These are phyloP conservation scores for Yamadazyma kitorensis DNA, from an alignment of 805 yeast species.

Conservation along the genomic window DNA sequence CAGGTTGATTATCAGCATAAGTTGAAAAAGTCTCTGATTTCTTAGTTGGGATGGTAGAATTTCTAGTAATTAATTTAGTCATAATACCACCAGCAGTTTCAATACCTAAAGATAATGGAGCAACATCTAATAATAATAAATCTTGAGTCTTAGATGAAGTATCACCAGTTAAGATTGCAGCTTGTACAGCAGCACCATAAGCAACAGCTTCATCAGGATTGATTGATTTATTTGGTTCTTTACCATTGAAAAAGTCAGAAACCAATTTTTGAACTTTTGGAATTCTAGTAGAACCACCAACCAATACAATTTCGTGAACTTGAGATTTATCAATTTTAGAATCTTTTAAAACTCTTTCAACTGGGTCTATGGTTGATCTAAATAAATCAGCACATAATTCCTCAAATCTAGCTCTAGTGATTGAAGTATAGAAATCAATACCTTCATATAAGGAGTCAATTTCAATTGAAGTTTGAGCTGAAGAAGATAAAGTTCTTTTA, in stretches of 20 bases:
- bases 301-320: constrained; percentile 91
- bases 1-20: constrained; percentile 94
- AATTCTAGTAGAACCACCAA: constrained; percentile 99
- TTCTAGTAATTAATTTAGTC: constrained; percentile 93
- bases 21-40: constrained; percentile 95
- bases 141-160: constrained; percentile 45
- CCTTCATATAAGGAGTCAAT: constrained; percentile 95
- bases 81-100: constrained; percentile 97
- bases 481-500: constrained; percentile 91
- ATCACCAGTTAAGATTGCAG: constrained; percentile 95
- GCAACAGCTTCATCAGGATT: constrained; percentile 99
- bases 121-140: constrained; percentile 78
- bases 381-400: constrained; percentile 90
- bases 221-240: constrained; percentile 95
- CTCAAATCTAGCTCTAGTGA: constrained; percentile 97
- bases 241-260: constrained; percentile 87
- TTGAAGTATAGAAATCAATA: constrained; percentile 89
- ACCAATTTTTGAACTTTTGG: constrained; percentile 96
- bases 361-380: constrained; percentile 94
- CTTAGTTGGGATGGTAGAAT: constrained; percentile 93
- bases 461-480: constrained; percentile 93
- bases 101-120: constrained; percentile 92
- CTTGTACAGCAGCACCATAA: constrained; percentile 99
- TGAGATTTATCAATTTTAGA: constrained; percentile 84
- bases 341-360: constrained; percentile 92